Percentiles rank a stretch among this genome's conserved stretches.
Evolutionary conservation across 441 rosid genomes (phyloP).

Genomic region (Gossypium aridum): DNA sequence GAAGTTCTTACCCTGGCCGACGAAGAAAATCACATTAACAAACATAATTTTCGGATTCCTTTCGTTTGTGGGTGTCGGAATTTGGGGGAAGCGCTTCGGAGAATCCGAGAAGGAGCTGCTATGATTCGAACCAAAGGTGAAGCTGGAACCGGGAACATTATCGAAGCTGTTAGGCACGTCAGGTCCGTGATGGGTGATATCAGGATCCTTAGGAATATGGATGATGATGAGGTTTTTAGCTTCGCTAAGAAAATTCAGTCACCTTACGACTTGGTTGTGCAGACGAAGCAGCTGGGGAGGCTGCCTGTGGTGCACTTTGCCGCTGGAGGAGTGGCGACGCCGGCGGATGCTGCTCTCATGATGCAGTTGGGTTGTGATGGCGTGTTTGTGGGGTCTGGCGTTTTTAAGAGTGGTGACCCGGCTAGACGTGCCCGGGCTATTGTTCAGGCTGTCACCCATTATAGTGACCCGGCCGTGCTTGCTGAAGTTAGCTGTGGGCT

Average conservation of each 20-base stretch:
- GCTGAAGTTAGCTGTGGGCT: conserved; percentile 86
- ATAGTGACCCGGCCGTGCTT: conserved; percentile 77
- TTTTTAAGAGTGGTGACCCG: conserved; percentile 90
- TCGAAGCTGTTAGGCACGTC: conserved; percentile 89
- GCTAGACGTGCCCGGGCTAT: conserved; percentile 82
- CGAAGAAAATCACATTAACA: conserved; percentile 85
- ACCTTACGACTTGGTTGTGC: conserved; percentile 90
- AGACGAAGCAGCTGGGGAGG: conserved; percentile 92
- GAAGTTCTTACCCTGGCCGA: conserved; percentile 76
- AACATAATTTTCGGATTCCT: conserved; percentile 86
- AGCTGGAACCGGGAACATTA: conserved; percentile 85
- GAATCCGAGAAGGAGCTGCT: conserved; percentile 91
- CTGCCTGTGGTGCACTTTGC: conserved; percentile 96
- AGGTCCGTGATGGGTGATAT: conserved; percentile 88
- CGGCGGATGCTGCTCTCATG: conserved; percentile 95
- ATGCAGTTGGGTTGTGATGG: conserved; percentile 97
- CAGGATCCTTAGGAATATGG: conserved; percentile 74
- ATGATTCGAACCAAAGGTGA: conserved; percentile 95
- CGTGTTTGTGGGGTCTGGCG: conserved; percentile 91
- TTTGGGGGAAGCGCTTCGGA: conserved; percentile 72
- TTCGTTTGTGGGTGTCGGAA: conserved; percentile 88
- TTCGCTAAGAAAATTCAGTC: conserved; percentile 82
- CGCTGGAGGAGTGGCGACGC: conserved; percentile 95
- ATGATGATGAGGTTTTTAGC: conserved; percentile 88
- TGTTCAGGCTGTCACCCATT: conserved; percentile 90